A percentile compares a stretch with the other conserved stretches of the same genome.
Evolutionary conservation across 2,329 filamentous ascomycete genomes (phyloP).

Genomic region (Fusarium succisae): DNA sequence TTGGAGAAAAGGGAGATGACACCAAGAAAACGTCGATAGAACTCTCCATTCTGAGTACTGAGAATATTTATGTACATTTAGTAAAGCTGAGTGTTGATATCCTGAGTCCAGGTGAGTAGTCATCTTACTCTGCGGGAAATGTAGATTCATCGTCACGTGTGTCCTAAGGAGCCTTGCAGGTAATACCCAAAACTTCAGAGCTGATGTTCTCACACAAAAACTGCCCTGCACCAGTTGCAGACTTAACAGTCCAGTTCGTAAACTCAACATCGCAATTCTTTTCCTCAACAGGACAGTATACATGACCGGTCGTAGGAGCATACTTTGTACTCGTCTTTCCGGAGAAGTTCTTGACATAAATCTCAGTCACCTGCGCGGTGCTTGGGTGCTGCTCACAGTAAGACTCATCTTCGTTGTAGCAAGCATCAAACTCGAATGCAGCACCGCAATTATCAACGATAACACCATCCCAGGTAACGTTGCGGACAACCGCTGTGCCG

Average conservation of each 20-base stretch:
- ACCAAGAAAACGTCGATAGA: neutral
- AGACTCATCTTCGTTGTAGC: neutral
- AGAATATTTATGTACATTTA: fast-evolving
- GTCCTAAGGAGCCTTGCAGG: neutral
- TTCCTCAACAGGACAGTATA: neutral
- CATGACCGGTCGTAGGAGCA: neutral
- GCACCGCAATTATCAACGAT: neutral
- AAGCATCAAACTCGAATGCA: neutral
- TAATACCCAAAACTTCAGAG: neutral
- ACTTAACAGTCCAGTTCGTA: neutral
- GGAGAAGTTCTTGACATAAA: neutral
- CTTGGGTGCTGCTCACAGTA: neutral
- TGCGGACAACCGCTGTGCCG: neutral
- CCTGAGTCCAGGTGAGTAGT: fast-evolving
- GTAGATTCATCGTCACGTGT: neutral
- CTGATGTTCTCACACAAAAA: neutral
- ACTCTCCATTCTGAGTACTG: fast-evolving
- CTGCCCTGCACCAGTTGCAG: neutral
- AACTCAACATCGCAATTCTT: neutral
- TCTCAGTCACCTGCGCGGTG: neutral
- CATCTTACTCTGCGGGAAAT: fast-evolving
- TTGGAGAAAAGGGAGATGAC: neutral
- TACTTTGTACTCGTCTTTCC: neutral
- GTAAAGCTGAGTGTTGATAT: neutral
- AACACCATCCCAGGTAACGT: neutral